These are phyloP conservation scores for Phialophora tarda DNA, from an alignment of 2,329 filamentous ascomycete species.

Conservation along the genomic window DNA sequence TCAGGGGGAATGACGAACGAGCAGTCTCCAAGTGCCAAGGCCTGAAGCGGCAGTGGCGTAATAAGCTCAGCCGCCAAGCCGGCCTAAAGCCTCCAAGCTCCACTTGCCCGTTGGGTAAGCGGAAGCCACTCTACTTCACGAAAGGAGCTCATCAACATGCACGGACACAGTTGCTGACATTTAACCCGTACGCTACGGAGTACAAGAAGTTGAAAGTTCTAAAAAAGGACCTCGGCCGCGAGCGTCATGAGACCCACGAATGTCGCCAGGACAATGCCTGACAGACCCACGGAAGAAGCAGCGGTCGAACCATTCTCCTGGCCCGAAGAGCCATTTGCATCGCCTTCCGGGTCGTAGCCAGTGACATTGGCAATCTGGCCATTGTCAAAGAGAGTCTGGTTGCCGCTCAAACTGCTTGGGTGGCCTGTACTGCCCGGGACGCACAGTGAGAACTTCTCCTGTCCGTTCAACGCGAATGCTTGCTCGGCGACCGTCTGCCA, in stretches of 20 bases:
- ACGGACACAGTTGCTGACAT: neutral
- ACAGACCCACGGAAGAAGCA: neutral
- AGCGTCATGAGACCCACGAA: neutral
- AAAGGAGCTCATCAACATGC: no score
- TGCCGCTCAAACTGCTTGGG: slow-evolving; percentile 31
- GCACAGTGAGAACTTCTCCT: slow-evolving; percentile 16
- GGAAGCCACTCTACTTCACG: no score
- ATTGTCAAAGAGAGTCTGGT: slow-evolving; percentile 26
- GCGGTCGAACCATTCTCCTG: slow-evolving; percentile 9
- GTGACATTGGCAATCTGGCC: slow-evolving; percentile 30
- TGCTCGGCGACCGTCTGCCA: slow-evolving; percentile 57
- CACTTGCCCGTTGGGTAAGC: no score
- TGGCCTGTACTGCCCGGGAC: slow-evolving; percentile 20
- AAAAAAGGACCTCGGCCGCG: neutral
- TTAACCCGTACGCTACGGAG: neutral
- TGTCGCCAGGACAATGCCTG: slow-evolving; percentile 4
- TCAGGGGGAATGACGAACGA: no score
- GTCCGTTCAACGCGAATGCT: slow-evolving; percentile 41
- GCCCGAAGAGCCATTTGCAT: neutral
- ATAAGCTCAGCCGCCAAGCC: no score
- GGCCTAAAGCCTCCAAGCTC: no score
- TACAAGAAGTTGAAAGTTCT: neutral
- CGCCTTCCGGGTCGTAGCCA: slow-evolving; percentile 12
- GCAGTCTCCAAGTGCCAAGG: no score
- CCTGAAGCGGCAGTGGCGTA: no score